These are phyloP conservation scores for Cafeteria roenbergensis DNA, from an alignment of 108 stramenopile species.

Conservation along the genomic window DNA sequence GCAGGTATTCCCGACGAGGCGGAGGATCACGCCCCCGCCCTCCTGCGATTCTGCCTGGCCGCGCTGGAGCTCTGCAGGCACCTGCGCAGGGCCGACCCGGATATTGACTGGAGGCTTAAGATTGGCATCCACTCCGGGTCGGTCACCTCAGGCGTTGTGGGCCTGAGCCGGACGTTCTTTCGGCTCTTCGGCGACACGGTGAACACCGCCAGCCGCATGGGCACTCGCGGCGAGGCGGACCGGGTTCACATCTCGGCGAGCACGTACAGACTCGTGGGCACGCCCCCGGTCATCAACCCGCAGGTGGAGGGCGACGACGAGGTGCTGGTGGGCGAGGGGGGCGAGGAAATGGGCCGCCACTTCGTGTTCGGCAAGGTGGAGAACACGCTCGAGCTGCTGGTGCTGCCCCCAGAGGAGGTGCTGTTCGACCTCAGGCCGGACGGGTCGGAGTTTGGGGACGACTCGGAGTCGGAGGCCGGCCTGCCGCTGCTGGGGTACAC, in stretches of 20 bases:
- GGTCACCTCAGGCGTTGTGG: constrained; percentile 33
- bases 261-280: constrained; percentile 12
- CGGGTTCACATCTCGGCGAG: constrained; percentile 9
- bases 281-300: neutral
- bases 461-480: neutral
- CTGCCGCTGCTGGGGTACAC: neutral
- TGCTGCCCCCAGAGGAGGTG: neutral
- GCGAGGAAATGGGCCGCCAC: no score
- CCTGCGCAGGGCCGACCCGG: neutral
- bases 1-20: no score
- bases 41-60: neutral
- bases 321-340: neutral
- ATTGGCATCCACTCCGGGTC: constrained; percentile 29
- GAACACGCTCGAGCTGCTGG: neutral
- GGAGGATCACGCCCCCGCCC: neutral
- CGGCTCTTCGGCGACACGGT: constrained; percentile 36
- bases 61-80: neutral
- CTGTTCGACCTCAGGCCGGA: neutral
- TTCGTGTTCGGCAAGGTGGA: no score
- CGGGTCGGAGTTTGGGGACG: neutral
- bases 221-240: constrained; percentile 10
- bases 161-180: constrained; percentile 24
- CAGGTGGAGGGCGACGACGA: neutral
- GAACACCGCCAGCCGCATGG: constrained; percentile 35
- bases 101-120: constrained; percentile 11